Evolutionary conservation across 2,329 filamentous ascomycete species (phyloP).

Genomic region (Neofusicoccum sp.): DNA sequence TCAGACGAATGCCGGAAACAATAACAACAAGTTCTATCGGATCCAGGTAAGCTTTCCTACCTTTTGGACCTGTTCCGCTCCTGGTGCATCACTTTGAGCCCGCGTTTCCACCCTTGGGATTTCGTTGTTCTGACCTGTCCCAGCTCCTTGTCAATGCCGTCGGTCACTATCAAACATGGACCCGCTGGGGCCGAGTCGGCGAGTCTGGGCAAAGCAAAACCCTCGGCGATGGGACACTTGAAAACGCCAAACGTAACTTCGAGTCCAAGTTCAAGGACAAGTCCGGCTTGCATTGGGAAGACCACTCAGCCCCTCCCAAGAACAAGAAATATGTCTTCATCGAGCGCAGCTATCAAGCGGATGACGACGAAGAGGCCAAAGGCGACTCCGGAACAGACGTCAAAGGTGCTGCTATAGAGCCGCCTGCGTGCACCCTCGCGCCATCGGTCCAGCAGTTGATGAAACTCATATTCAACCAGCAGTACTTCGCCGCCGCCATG

Average conservation of each 20-base stretch:
- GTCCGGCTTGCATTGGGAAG: conserved; percentile 54
- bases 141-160: conserved; percentile 24
- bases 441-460: conserved; percentile 68
- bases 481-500: conserved; percentile 71
- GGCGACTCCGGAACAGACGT: conserved; percentile 27
- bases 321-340: conserved; percentile 75
- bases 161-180: conserved; percentile 64
- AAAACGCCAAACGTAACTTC: conserved; percentile 48
- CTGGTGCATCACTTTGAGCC: too few relatives aligned
- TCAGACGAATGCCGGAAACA: conserved; percentile 70
- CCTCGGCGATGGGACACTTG: conserved; percentile 43
- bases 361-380: conserved; percentile 58
- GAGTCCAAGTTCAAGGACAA: conserved; percentile 62
- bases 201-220: conserved; percentile 51
- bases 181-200: conserved; percentile 78
- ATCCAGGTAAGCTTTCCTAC: conserved; percentile 63
- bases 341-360: conserved; percentile 74
- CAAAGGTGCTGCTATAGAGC: conserved; percentile 27
- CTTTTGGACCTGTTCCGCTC: too few relatives aligned
- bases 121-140: not conserved
- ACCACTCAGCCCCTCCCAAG: conserved; percentile 59
- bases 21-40: conserved; percentile 84
- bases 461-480: conserved; percentile 79
- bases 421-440: conserved; percentile 51
- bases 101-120: too few relatives aligned